phyloP scores from a whole-genome alignment of 2,329 filamentous ascomycete genomes.

The Leptographium lundbergii region DNA sequence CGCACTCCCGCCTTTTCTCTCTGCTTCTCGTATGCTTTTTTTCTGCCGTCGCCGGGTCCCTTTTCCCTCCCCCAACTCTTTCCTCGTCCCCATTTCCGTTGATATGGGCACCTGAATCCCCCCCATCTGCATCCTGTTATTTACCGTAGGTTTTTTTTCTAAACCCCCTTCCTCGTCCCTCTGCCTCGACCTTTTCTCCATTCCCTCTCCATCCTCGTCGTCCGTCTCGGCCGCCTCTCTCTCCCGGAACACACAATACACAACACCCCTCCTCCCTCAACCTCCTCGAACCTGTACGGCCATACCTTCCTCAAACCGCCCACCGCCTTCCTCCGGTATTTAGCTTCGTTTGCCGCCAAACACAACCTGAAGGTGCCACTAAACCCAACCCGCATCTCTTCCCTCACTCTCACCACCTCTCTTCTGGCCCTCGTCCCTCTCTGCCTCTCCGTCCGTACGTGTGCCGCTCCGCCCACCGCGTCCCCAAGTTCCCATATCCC shows the following conservation, averaged over 20 bases:
- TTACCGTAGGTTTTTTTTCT: neutral
- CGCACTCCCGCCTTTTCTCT: neutral
- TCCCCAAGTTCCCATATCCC: neutral
- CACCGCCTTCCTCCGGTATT: neutral
- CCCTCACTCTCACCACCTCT: neutral
- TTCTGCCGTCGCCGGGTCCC: neutral
- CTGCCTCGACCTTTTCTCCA: neutral
- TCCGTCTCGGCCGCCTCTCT: neutral
- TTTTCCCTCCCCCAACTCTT: neutral
- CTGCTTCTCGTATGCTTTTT: neutral
- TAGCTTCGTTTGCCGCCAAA: slow-evolving; percentile 8
- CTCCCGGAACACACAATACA: neutral
- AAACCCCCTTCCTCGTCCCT: neutral
- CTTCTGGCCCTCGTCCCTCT: neutral
- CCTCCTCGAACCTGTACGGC: neutral
- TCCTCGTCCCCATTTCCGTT: neutral
- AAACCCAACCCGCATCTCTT: neutral
- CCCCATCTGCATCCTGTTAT: neutral
- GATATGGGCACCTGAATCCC: neutral
- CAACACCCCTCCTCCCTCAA: neutral
- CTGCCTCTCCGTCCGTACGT: neutral
- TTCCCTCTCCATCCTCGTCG: neutral
- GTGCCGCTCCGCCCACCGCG: neutral
- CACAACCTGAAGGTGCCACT: slow-evolving; percentile 3
- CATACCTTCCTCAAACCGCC: slow-evolving; percentile 1